Base-by-base conservation (phyloP, 2,329 filamentous ascomycete species). In the Penicillium brevicompactum region DNA sequence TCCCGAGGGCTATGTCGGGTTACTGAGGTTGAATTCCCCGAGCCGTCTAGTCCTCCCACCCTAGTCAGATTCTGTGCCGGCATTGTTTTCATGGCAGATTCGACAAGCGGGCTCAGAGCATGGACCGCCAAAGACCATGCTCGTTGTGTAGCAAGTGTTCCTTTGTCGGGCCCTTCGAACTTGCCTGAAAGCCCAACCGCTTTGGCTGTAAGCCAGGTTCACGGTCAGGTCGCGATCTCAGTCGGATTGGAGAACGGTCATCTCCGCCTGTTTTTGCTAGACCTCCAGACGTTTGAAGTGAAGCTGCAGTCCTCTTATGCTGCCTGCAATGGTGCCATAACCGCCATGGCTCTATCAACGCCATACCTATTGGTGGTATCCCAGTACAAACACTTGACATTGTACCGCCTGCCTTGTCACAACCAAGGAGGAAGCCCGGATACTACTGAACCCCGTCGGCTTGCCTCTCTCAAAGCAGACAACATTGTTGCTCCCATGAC, bases 341-440 rank as follows among this genome's bases (percentile, higher is more conserved):
- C 85, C 3, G 85, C 87, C 0, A 79, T 94, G 43, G 89, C 92
- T 5, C 86, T 87, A 53, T 84, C 85, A 0, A 84, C 87, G 58
- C 90, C 92, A 0, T 94, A 92, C 67, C 71, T 95, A 2, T 76
- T 96, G 9, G 91, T 89, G 1, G 90, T 94, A 60, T 93, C 91
- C 1, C 82, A 84, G 22, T 83, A 85, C 13, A 89, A 91, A 44
- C 76, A 88, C 7, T 78, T 97, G 38, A 92, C 89, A 0, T 74
- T 97, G 1, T 96, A 95, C 70, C 84, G 82, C 0, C 87, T 92
- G 58, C 56, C 46, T 5, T 46, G 53, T 9, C 56, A 46, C 14
- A 42, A 10, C 50, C 49, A 46, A 24, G 46, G 46, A 30, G 53
- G 51, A 49, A 41, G 55, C 4, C 43, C 50, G 13, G 49, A 55